Evolutionary conservation across 345 rosid species (phyloP).

Genomic region (Brassica napus): Da-Ae NC_063444.1:21297501-21298000

Average conservation of each 20-base stretch:
- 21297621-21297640: conserved; percentile 38
- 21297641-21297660: conserved; percentile 43
- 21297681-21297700: conserved; percentile 48
- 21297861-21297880: conserved; percentile 47
- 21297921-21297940: conserved; percentile 50
- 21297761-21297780: conserved; percentile 48
- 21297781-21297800: conserved; percentile 33
- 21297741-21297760: conserved; percentile 70
- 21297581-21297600: conserved; percentile 56
- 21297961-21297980: conserved; percentile 58
- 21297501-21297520: conserved; percentile 66
- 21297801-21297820: conserved; percentile 48
- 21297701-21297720: conserved; percentile 64
- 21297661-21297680: conserved; percentile 43
- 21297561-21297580: conserved; percentile 54
- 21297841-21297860: conserved; percentile 68
- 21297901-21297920: conserved; percentile 50
- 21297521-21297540: conserved; percentile 64
- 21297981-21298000: conserved; percentile 53
- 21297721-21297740: conserved; percentile 63
- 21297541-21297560: conserved; percentile 53
- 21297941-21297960: conserved; percentile 49
- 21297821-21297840: conserved; percentile 64
- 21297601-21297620: conserved; percentile 44
- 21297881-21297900: conserved; percentile 39